Evolutionary conservation across 2,329 filamentous ascomycete genomes (phyloP), one percentile per base, ranked within the genome.

Genomic region (Stachybotrys chartarum): DNA sequence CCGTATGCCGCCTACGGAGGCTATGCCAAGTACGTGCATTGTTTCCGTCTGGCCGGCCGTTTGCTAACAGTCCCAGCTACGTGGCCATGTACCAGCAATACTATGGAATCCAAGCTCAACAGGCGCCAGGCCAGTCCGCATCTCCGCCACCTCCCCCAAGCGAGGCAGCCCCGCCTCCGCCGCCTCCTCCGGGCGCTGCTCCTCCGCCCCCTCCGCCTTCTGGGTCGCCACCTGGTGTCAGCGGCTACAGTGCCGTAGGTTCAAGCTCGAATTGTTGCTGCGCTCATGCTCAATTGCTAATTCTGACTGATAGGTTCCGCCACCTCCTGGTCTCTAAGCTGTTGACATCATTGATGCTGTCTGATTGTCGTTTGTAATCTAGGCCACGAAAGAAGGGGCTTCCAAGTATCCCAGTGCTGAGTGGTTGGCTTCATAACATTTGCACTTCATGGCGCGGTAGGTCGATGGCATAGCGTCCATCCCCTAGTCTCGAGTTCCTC

Each of bases 1-100:
- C 93, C 92, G 0, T 97, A 97, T 69, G 91, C 91, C 47, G 85
- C 89, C 8, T 97, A 94, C 63, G 93, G 93, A 59, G 93, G 93
- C 54, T 97, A 94, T 71, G 82, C 86, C 63, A 88, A 87, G 75
- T 90, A 80, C 67, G 77, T 63, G 35, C 7, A 7, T 14, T 10
- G 35, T 10, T 3, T 14, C 35, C 35, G 35, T 42, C 8, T 42
- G 3, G 10, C 35, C 35, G 14, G 14, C 35, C 14, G 14, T 42
- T 42, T 14, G 57, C 65, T 69, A 62, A 70, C 59, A 50, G 17
- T 45, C 44, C 54, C 58, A 82, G 79, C 48, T 86, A 86, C 62
- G 75, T 81, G 60, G 86, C 88, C 63, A 86, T 88, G 72, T 91
- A 91, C 63, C 85, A 90, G 66, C 85, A 90, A 64, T 88, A 88